Percentiles rank a stretch among this genome's conserved stretches.
These are phyloP conservation scores for Chaetomium sp. DNA, from an alignment of 2,329 filamentous ascomycete genomes.

Conservation along the genomic window DNA sequence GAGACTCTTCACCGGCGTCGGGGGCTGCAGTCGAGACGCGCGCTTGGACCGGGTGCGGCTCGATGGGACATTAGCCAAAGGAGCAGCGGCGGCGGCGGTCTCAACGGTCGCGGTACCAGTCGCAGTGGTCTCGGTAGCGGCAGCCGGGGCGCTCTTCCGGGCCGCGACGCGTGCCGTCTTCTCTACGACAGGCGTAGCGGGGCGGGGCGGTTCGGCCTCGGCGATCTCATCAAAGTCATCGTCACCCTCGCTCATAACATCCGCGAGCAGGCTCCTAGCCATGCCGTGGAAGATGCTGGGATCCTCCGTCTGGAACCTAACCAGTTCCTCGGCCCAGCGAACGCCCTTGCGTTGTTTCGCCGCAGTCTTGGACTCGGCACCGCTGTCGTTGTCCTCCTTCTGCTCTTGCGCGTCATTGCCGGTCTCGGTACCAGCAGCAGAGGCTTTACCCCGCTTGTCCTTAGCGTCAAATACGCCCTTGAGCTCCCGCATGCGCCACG, in stretches of 20 bases:
- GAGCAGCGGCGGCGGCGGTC: background rate
- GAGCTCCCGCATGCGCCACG: slow-evolving; percentile 22
- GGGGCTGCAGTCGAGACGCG: slow-evolving; percentile 19
- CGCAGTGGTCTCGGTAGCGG: background rate
- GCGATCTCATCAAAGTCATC: slow-evolving; percentile 13
- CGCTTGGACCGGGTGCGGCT: slow-evolving; percentile 17
- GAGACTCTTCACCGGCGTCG: slow-evolving; percentile 21
- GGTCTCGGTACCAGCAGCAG: background rate
- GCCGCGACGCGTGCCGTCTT: slow-evolving; percentile 12
- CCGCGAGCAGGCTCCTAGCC: slow-evolving; percentile 13
- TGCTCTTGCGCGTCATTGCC: background rate
- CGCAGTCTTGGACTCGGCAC: background rate
- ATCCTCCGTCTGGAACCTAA: slow-evolving; percentile 23
- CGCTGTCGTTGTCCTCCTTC: slow-evolving; percentile 5
- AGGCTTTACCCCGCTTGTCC: slow-evolving; percentile 12
- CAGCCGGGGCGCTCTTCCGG: background rate
- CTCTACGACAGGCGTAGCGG: slow-evolving; percentile 6
- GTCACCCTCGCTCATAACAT: background rate
- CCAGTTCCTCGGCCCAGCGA: slow-evolving; percentile 30
- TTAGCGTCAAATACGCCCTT: slow-evolving; percentile 27
- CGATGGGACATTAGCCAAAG: background rate
- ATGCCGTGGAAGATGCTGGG: slow-evolving; percentile 9
- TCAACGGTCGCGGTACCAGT: background rate
- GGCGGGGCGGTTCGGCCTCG: slow-evolving; percentile 7
- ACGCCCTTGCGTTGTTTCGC: slow-evolving; percentile 24